phyloP scores from a whole-genome alignment of 805 yeast genomes.

The Metschnikowia shivogae region DNA sequence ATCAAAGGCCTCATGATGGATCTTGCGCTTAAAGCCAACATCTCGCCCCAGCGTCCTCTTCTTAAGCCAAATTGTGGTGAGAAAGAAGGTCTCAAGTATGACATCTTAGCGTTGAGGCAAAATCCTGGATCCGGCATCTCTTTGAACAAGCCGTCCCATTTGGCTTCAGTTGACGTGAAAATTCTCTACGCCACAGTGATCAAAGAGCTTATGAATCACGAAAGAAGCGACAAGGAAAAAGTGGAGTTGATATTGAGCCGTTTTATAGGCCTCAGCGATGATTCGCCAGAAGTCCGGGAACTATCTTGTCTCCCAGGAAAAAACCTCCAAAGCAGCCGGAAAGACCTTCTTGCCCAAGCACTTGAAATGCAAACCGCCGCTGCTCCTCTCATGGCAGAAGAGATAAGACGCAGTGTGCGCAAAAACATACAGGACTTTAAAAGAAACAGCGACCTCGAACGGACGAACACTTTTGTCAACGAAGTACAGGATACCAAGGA shows the following conservation, averaged over 20 bases:
- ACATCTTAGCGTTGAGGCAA: constrained; percentile 1
- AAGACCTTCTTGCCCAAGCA: neutral
- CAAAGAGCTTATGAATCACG: neutral
- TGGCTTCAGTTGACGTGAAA: neutral
- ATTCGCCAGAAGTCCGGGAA: constrained; percentile 5
- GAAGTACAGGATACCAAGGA: constrained; percentile 8
- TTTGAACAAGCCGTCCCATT: neutral
- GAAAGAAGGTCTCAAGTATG: neutral
- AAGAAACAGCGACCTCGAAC: constrained; percentile 11
- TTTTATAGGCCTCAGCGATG: constrained; percentile 8
- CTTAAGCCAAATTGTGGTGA: neutral
- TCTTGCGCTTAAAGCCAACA: neutral
- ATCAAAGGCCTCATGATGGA: neutral
- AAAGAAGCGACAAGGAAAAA: neutral
- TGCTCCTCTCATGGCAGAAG: neutral
- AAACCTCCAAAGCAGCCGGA: constrained; percentile 1
- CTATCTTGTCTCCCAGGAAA: constrained; percentile 4
- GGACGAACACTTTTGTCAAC: constrained; percentile 11
- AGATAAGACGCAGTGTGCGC: constrained; percentile 4
- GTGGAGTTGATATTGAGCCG: neutral
- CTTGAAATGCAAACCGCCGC: neutral
- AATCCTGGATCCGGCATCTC: neutral
- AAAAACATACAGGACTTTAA: constrained; percentile 4
- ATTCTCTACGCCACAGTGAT: neutral
- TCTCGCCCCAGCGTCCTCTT: neutral